These are phyloP conservation scores for Silene uniflora DNA, from an alignment of 148 eudicot species.

Conservation along the genomic window DNA sequence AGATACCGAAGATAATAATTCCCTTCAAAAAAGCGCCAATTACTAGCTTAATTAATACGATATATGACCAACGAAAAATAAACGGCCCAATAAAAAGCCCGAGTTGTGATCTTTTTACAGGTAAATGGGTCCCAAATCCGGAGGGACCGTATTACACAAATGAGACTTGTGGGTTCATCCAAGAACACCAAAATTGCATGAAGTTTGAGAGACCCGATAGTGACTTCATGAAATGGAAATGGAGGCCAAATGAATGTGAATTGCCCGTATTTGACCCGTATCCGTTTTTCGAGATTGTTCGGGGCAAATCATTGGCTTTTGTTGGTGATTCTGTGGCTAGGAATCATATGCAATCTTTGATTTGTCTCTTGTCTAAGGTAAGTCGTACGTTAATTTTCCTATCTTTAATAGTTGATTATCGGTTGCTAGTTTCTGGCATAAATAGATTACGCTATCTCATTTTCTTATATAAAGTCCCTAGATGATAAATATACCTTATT, in stretches of 20 bases:
- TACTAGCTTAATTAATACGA: background rate
- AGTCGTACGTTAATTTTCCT: background rate
- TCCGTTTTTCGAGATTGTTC: conserved; percentile 42
- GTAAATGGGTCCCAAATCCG: conserved; percentile 55
- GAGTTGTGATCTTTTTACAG: conserved; percentile 44
- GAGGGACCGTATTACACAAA: conserved; percentile 48
- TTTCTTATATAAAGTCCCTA: too few relatives aligned
- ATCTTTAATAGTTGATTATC: too few relatives aligned
- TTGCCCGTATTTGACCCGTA: conserved; percentile 37
- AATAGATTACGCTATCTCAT: too few relatives aligned
- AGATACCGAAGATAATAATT: background rate
- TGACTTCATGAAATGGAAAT: conserved; percentile 47
- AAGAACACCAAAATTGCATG: conserved; percentile 53
- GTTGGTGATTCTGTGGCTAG: conserved; percentile 60
- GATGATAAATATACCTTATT: too few relatives aligned
- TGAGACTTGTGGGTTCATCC: conserved; percentile 37
- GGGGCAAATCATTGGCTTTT: conserved; percentile 50
- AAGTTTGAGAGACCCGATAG: conserved; percentile 44
- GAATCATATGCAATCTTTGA: conserved; percentile 62
- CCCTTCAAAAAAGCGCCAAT: background rate
- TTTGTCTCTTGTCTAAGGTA: conserved; percentile 60
- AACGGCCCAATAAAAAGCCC: background rate
- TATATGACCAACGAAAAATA: too few relatives aligned
- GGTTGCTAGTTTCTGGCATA: too few relatives aligned
- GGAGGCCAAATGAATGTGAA: conserved; percentile 47